Evolutionary conservation across 768 basidiomycete genomes (phyloP).

Genomic region (Trametes punicea): DNA sequence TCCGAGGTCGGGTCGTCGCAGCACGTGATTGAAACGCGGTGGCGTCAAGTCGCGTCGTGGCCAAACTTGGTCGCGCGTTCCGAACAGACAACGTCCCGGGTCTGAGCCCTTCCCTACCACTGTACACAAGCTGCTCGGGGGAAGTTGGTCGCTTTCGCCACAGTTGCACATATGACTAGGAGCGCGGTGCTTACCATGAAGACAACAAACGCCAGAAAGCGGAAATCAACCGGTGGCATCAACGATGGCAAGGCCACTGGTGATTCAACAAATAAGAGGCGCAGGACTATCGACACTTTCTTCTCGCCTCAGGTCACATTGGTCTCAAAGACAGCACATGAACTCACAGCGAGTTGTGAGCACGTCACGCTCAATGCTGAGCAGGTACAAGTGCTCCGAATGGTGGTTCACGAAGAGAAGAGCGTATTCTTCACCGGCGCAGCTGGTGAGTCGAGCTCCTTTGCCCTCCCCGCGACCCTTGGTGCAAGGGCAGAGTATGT

Average conservation of each 20-base stretch:
- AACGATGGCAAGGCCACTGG: slow-evolving; percentile 5
- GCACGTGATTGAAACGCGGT: slow-evolving; percentile 13
- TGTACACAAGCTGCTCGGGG: too few relatives aligned
- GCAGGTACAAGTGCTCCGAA: slow-evolving; percentile 47
- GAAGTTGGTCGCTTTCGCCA: too few relatives aligned
- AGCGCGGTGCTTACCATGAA: not conserved
- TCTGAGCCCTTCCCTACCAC: too few relatives aligned
- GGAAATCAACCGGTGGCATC: slow-evolving; percentile 30
- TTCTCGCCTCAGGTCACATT: slow-evolving; percentile 30
- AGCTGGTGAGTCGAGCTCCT: slow-evolving; percentile 43
- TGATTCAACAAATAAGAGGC: slow-evolving; percentile 29
- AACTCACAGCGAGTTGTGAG: slow-evolving; percentile 19
- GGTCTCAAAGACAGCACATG: slow-evolving; percentile 13
- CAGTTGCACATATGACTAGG: too few relatives aligned
- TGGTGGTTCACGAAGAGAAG: slow-evolving; percentile 54
- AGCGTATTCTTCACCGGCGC: slow-evolving; percentile 68
- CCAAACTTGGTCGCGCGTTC: not conserved
- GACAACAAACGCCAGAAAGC: slow-evolving; percentile 27
- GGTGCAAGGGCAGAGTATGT: too few relatives aligned
- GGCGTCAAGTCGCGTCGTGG: slow-evolving; percentile 4
- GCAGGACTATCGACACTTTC: slow-evolving; percentile 33
- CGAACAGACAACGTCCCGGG: too few relatives aligned
- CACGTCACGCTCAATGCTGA: slow-evolving; percentile 49
- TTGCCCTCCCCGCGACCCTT: too few relatives aligned
- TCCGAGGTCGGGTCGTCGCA: not conserved